phyloP scores from a whole-genome alignment of 176 grass and related monocot genomes.

The Ensete ventricosum region DNA sequence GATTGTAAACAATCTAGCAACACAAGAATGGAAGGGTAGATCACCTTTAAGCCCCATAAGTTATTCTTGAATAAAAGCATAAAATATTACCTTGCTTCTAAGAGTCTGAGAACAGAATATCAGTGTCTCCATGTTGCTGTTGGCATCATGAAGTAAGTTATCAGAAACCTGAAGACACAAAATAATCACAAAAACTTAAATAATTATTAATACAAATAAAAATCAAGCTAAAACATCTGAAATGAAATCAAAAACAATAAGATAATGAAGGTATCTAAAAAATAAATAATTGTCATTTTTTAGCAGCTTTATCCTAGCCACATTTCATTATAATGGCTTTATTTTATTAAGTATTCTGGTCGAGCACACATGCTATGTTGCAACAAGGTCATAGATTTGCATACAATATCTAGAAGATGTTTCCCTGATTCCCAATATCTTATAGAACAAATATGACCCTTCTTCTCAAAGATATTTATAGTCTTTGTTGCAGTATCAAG shows the following conservation, averaged over 20 bases:
- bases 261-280: background rate
- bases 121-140: constrained; percentile 86
- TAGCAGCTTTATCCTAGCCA: background rate
- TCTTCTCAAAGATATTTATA: background rate
- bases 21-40: constrained; percentile 2
- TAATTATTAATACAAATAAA: background rate
- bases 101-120: constrained; percentile 99
- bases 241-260: background rate
- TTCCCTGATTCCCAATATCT: too few species aligned
- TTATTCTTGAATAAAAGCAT: constrained; percentile 1
- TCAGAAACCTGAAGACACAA: constrained; percentile 61
- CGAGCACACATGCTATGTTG: background rate
- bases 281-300: background rate
- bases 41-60: background rate
- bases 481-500: background rate
- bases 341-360: background rate
- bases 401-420: too few species aligned
- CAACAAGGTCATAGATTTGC: background rate
- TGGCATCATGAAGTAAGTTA: constrained; percentile 91
- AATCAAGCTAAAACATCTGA: background rate
- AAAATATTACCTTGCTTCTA: constrained; percentile 75
- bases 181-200: constrained; percentile 7
- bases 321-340: background rate
- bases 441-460: background rate
- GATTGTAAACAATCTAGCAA: constrained; percentile 25